Evolutionary conservation across 2,329 filamentous ascomycete genomes (phyloP).

Genomic region (Amauroascus verrucosus): DNA sequence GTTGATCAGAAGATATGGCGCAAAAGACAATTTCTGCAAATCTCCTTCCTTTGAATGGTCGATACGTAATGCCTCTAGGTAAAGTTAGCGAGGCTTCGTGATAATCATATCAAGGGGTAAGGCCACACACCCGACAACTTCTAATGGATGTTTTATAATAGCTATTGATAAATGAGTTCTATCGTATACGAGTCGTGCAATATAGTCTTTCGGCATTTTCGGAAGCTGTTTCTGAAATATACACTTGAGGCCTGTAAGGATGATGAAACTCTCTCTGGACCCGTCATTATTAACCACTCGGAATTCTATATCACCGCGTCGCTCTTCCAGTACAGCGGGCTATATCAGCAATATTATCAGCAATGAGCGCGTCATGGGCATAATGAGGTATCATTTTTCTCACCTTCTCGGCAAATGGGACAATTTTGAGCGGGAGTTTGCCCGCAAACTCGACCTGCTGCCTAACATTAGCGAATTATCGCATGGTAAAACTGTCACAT

Average conservation of each 20-base stretch:
- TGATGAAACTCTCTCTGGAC: conserved; percentile 76
- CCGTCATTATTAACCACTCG: conserved; percentile 96
- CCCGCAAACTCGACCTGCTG: conserved; percentile 28
- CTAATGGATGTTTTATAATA: conserved; percentile 90
- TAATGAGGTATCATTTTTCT: conserved; percentile 14
- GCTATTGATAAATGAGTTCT: conserved; percentile 92
- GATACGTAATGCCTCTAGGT: conserved; percentile 80
- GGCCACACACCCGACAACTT: conserved; percentile 60
- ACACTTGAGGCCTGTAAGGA: conserved; percentile 89
- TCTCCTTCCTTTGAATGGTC: conserved; percentile 79
- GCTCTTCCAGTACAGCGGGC: conserved; percentile 87
- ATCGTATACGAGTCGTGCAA: conserved; percentile 93
- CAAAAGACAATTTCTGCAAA: conserved; percentile 99
- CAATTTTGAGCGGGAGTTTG: conserved; percentile 50
- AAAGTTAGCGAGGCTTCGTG: conserved; percentile 14
- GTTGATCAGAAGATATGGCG: conserved; percentile 92
- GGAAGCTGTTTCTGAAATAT: conserved; percentile 98
- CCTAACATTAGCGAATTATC: conserved; percentile 42
- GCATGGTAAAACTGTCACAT: neutral
- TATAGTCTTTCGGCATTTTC: conserved; percentile 99
- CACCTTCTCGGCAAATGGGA: conserved; percentile 85
- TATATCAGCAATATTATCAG: conserved; percentile 27
- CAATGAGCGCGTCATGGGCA: neutral
- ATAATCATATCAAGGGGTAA: neutral
- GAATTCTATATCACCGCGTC: conserved; percentile 90